Evolutionary conservation across 2,329 filamentous ascomycete genomes (phyloP), one percentile per base, ranked within the genome.

Genomic region (Talaromyces sp.): DNA sequence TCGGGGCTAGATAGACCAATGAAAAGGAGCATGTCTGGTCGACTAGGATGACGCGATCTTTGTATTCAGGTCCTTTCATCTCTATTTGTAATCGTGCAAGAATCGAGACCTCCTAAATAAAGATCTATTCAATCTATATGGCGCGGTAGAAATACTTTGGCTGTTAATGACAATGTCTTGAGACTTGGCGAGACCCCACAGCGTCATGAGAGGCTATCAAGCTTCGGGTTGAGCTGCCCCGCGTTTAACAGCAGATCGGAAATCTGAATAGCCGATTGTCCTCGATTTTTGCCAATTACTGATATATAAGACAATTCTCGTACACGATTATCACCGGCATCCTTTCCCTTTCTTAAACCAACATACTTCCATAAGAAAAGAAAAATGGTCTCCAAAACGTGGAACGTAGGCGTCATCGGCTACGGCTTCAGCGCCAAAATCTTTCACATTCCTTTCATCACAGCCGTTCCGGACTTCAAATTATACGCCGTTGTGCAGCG

Each of bases 371-470:
- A 25, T 27, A 8, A 22, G 13, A 13, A 36, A 19, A 13, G 36
- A 65, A 74, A 45, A 58, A 82, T 82, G 79, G 69, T 78, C 40
- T 69, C 76, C 65, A 82, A 81, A 72, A 76, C 75, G 22, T 84
- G 81, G 74, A 88, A 87, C 67, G 82, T 87, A 64, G 85, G 84
- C 56, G 76, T 88, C 45, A 81, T 88, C 66, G 86, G 86, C 72
- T 88, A 87, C 74, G 86, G 86, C 70, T 76, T 87, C 72, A 85
- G 83, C 64, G 91, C 91, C 77, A 93, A 93, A 75, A 83, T 90
- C 79, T 95, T 94, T 79, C 91, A 95, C 78, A 92, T 94, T 73
- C 91, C 91, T 68, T 91, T 93, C 78, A 85, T 95, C 77, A 80
- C 81, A 62, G 83, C 84, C 34, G 86, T 89, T 0, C 82, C 88